Percentiles rank a stretch among this genome's conserved stretches.
Evolutionary conservation across 164 flowering plant species (phyloP).

Genomic region (Cinnamomum chago): DNA sequence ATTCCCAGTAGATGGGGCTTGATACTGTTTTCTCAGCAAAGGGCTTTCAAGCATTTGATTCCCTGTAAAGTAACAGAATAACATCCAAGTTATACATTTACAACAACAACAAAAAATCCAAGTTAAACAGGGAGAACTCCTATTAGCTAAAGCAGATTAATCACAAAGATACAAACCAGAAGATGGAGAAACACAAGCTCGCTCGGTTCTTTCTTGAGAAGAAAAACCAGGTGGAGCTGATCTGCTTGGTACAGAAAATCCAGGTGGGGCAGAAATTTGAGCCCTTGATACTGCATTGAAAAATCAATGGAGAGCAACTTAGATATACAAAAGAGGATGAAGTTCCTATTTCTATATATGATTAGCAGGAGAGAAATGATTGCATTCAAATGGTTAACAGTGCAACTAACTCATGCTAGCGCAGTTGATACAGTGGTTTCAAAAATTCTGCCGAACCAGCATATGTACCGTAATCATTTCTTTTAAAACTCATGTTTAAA

Average conservation of each 20-base stretch:
- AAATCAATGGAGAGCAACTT: conserved; percentile 1
- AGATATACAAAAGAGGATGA: background rate
- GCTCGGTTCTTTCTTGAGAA: conserved; percentile 63
- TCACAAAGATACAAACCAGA: conserved; percentile 16
- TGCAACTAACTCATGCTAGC: no score
- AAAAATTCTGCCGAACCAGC: no score
- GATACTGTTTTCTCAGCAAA: conserved; percentile 21
- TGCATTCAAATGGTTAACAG: no score
- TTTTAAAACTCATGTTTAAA: no score
- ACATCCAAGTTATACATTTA: background rate
- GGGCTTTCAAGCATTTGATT: conserved; percentile 26
- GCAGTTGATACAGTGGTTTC: no score
- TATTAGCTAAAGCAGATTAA: background rate
- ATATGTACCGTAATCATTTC: no score
- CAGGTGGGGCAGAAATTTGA: conserved; percentile 81
- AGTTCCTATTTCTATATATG: no score
- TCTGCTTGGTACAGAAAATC: conserved; percentile 68
- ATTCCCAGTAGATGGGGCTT: conserved; percentile 14
- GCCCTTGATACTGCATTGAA: conserved; percentile 47
- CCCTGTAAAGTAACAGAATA: conserved; percentile 21
- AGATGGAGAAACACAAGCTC: conserved; percentile 29
- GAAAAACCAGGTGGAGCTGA: conserved; percentile 90
- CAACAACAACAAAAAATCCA: background rate
- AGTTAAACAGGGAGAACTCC: background rate
- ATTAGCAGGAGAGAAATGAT: no score